Conservation (phyloP, 345 rosid species). For the Tarenaya hassleriana region DNA sequence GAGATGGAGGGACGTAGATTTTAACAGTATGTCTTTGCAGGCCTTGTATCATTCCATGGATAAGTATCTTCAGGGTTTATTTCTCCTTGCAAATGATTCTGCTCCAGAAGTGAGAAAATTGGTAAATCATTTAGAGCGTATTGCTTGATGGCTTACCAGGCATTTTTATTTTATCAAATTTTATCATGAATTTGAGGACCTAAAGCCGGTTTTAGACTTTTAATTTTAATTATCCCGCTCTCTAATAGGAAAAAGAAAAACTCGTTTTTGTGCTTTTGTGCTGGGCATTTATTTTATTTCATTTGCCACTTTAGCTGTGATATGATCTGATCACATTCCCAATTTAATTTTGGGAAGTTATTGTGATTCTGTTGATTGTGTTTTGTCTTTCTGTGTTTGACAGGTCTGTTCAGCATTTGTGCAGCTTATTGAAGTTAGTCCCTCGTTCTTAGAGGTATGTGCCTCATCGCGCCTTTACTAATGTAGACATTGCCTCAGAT, state of each 20-base stretch:
- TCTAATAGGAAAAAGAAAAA: too few relatives aligned
- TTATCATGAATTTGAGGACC: too few relatives aligned
- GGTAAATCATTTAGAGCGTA: slow-evolving; percentile 34
- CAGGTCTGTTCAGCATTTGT: slow-evolving; percentile 97
- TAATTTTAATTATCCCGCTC: too few relatives aligned
- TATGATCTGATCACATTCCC: slow-evolving; percentile 1
- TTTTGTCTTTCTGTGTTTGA: slow-evolving; percentile 15
- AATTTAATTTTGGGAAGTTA: background rate
- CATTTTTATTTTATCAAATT: too few relatives aligned
- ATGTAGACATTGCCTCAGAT: background rate
- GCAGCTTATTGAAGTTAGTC: slow-evolving; percentile 73
- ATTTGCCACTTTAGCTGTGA: slow-evolving; percentile 3
- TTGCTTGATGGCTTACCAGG: slow-evolving; percentile 7
- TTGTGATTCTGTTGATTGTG: slow-evolving; percentile 10
- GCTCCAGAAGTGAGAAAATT: slow-evolving; percentile 77
- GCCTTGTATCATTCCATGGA: slow-evolving; percentile 66
- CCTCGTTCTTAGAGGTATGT: slow-evolving; percentile 67
- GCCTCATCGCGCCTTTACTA: slow-evolving; percentile 22
- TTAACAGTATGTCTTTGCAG: slow-evolving; percentile 33
- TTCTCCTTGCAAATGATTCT: slow-evolving; percentile 75
- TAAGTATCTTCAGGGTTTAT: slow-evolving; percentile 80
- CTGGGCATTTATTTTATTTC: too few relatives aligned
- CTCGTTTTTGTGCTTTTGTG: too few relatives aligned
- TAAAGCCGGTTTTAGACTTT: too few relatives aligned
- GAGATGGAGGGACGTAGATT: background rate